phyloP scores from a whole-genome alignment of 805 yeast species.

The Kluyveromyces nonfermentans region DNA sequence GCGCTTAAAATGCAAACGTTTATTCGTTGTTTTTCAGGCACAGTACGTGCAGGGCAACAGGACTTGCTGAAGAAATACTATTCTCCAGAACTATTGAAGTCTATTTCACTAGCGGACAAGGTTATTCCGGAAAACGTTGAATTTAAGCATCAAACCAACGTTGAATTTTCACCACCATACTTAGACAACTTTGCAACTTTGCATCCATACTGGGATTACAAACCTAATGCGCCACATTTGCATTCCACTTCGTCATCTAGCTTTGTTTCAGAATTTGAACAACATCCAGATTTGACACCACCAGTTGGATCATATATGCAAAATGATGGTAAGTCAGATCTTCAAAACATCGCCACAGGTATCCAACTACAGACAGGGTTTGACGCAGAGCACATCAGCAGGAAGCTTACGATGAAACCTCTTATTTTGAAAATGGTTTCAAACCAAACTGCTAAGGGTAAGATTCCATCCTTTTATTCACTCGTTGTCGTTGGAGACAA shows the following conservation, averaged over 20 bases:
- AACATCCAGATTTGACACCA: slow-evolving; percentile 40
- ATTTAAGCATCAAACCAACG: slow-evolving; percentile 33
- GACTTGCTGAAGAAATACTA: slow-evolving; percentile 57
- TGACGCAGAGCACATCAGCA: slow-evolving; percentile 47
- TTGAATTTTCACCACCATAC: slow-evolving; percentile 60
- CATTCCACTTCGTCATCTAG: slow-evolving; percentile 9
- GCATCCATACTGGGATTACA: slow-evolving; percentile 70
- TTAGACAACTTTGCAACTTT: slow-evolving; percentile 59
- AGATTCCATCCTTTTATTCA: slow-evolving; percentile 71
- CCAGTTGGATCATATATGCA: slow-evolving; percentile 5
- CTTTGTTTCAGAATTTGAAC: slow-evolving; percentile 36
- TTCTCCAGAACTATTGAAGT: slow-evolving; percentile 69
- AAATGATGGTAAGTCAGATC: slow-evolving; percentile 9
- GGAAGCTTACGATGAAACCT: slow-evolving; percentile 51
- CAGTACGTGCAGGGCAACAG: slow-evolving; percentile 12
- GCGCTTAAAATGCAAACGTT: background rate
- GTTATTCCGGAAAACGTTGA: slow-evolving; percentile 57
- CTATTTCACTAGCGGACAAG: slow-evolving; percentile 74
- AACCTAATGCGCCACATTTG: slow-evolving; percentile 23
- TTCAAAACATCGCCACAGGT: slow-evolving; percentile 37
- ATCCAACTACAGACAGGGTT: slow-evolving; percentile 59
- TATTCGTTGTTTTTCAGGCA: slow-evolving; percentile 3
- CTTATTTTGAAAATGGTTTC: slow-evolving; percentile 71
- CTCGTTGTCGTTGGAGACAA: slow-evolving; percentile 87
- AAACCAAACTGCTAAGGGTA: slow-evolving; percentile 89